A percentile compares a stretch with the other conserved stretches of the same genome.
These are phyloP conservation scores for Neonectria neomacrospora DNA, from an alignment of 2,329 filamentous ascomycete genomes.

Conservation along the genomic window DNA sequence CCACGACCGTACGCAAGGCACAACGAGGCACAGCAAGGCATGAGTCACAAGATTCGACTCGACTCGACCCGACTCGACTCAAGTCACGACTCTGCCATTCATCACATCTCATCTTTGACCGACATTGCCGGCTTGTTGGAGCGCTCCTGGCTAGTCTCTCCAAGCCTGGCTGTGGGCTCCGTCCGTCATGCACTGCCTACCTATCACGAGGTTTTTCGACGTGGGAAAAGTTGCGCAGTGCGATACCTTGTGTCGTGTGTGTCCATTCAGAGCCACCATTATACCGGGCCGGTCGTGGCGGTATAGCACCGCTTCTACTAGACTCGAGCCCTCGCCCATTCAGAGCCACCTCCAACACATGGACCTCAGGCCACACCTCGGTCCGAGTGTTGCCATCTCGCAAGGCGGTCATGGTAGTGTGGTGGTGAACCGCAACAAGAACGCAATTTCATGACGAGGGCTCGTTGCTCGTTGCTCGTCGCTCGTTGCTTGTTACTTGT, in stretches of 20 bases:
- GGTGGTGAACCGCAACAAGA: slow-evolving; percentile 20
- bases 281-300: slow-evolving; percentile 24
- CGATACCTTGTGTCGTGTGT: slow-evolving; percentile 17
- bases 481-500: not conserved
- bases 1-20: slow-evolving; percentile 1
- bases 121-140: slow-evolving; percentile 15
- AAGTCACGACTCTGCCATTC: not conserved
- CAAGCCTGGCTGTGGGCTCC: slow-evolving; percentile 2
- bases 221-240: slow-evolving; percentile 13
- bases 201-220: slow-evolving; percentile 20
- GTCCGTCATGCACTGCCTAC: slow-evolving; percentile 18
- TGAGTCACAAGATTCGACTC: not conserved
- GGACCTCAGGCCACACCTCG: slow-evolving; percentile 32
- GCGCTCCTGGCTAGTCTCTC: slow-evolving; percentile 6
- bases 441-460: slow-evolving; percentile 20
- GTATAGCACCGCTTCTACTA: slow-evolving; percentile 24
- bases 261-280: slow-evolving; percentile 18
- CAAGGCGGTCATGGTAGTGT: slow-evolving; percentile 23
- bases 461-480: not conserved
- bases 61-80: too few relatives aligned
- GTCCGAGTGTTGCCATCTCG: slow-evolving; percentile 28
- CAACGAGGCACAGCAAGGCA: not conserved
- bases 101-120: slow-evolving; percentile 11
- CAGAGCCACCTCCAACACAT: slow-evolving; percentile 25
- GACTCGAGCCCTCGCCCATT: slow-evolving; percentile 16